A percentile compares a stretch with the other conserved stretches of the same genome.
Evolutionary conservation across 2,329 filamentous ascomycete species (phyloP).

Genomic region (Cryphonectria japonica): DNA sequence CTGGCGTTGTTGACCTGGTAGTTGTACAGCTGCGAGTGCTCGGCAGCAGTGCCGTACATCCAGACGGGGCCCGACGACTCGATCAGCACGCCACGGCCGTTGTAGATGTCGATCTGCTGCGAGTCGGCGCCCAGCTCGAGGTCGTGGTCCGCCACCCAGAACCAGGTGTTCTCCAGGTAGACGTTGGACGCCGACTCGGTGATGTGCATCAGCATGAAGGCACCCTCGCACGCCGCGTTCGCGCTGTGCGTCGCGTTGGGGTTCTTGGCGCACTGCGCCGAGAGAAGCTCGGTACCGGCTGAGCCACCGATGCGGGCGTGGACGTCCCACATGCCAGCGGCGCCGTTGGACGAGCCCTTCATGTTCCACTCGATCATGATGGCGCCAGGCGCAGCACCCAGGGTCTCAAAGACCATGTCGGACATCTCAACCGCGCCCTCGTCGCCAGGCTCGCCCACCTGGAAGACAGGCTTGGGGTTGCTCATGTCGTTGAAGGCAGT

Average conservation of each 20-base stretch:
- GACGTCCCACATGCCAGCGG: constrained; percentile 89
- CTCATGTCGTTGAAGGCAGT: constrained; percentile 71
- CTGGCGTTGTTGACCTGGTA: constrained; percentile 80
- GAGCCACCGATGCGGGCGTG: constrained; percentile 91
- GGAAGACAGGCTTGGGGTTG: constrained; percentile 83
- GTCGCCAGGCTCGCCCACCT: constrained; percentile 78
- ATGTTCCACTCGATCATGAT: constrained; percentile 94
- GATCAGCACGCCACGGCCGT: constrained; percentile 80
- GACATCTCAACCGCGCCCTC: constrained; percentile 82
- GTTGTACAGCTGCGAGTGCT: constrained; percentile 74
- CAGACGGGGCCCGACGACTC: constrained; percentile 79
- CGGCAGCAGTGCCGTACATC: constrained; percentile 77
- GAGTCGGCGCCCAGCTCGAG: constrained; percentile 71
- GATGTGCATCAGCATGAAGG: constrained; percentile 72
- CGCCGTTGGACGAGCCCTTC: constrained; percentile 66
- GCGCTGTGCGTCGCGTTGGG: constrained; percentile 64
- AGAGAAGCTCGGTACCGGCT: constrained; percentile 81
- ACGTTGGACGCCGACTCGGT: constrained; percentile 61
- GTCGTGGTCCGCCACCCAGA: constrained; percentile 90
- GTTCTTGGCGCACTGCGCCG: constrained; percentile 78
- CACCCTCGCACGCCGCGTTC: constrained; percentile 71
- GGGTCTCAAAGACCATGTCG: constrained; percentile 83
- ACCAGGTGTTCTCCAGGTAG: constrained; percentile 89
- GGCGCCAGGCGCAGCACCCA: constrained; percentile 81
- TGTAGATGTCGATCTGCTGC: constrained; percentile 80